phyloP scores from a whole-genome alignment of 257 asterid genomes.

The Phtheirospermum japonicum region DNA sequence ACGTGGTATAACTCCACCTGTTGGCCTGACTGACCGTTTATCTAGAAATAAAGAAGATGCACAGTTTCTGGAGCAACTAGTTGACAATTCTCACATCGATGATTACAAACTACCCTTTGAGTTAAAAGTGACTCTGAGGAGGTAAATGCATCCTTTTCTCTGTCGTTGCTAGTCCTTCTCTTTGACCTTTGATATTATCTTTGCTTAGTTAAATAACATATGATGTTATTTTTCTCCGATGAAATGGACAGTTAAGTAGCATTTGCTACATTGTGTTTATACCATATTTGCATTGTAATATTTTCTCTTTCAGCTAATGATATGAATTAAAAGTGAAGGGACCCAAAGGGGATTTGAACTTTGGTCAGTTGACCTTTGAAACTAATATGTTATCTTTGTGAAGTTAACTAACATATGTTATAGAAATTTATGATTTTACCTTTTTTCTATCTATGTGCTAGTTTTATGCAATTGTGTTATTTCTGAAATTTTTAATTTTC shows the following conservation, averaged over 20 bases:
- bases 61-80: constrained; percentile 90
- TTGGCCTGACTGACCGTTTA: constrained; percentile 71
- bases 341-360: background rate
- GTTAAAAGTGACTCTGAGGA: constrained; percentile 82
- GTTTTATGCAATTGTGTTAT: background rate
- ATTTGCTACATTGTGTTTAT: background rate
- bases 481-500: background rate
- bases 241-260: background rate
- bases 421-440: too few relatives aligned
- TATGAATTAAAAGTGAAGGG: background rate
- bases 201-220: background rate
- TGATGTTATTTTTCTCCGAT: background rate
- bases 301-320: background rate
- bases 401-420: background rate
- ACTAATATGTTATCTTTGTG: background rate
- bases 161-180: constrained; percentile 8
- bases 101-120: constrained; percentile 88
- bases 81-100: constrained; percentile 94
- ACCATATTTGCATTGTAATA: background rate
- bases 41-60: constrained; percentile 88
- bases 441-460: background rate
- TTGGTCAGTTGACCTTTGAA: background rate
- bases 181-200: background rate
- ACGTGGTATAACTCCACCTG: constrained; percentile 78
- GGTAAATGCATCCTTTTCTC: constrained; percentile 43